Evolutionary conservation across 2,329 filamentous ascomycete genomes (phyloP).

Genomic region (Geoglossum cookeanum): DNA sequence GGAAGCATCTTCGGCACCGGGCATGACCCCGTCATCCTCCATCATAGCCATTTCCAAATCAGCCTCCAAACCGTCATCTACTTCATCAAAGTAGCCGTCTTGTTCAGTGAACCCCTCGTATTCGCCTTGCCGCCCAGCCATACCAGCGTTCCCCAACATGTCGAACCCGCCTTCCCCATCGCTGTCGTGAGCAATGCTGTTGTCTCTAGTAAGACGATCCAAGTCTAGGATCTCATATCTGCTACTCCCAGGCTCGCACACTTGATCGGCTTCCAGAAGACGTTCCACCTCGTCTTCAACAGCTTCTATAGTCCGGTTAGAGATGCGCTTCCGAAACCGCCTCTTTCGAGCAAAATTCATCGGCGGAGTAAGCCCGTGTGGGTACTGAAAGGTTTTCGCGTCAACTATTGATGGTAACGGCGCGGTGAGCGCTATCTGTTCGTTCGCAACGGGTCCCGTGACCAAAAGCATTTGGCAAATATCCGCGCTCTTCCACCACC

Average conservation of each 20-base stretch:
- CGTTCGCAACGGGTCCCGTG: slow-evolving; percentile 44
- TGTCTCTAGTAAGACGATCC: slow-evolving; percentile 10
- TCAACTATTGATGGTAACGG: slow-evolving; percentile 57
- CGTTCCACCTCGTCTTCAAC: slow-evolving; percentile 65
- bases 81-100: slow-evolving; percentile 11
- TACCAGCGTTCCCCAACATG: slow-evolving; percentile 9
- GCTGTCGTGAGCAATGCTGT: slow-evolving; percentile 5
- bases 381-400: slow-evolving; percentile 48
- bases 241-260: slow-evolving; percentile 32
- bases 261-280: slow-evolving; percentile 48
- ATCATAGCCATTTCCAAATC: slow-evolving; percentile 7
- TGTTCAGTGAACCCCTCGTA: slow-evolving; percentile 25
- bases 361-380: slow-evolving; percentile 72
- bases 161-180: slow-evolving; percentile 28
- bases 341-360: slow-evolving; percentile 72
- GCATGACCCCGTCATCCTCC: slow-evolving; percentile 18
- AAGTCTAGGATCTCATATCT: slow-evolving; percentile 38
- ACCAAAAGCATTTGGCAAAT: slow-evolving; percentile 79
- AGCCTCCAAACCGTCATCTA: slow-evolving; percentile 3
- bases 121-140: slow-evolving; percentile 22
- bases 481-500: slow-evolving; percentile 76
- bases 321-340: slow-evolving; percentile 66
- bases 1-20: slow-evolving; percentile 14
- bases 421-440: slow-evolving; percentile 44
- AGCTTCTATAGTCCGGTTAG: slow-evolving; percentile 65